A percentile compares a stretch with the other conserved stretches of the same genome.
These are phyloP conservation scores for Debaryomyces tyrocola DNA, from an alignment of 805 yeast genomes.

Conservation along the genomic window DNA sequence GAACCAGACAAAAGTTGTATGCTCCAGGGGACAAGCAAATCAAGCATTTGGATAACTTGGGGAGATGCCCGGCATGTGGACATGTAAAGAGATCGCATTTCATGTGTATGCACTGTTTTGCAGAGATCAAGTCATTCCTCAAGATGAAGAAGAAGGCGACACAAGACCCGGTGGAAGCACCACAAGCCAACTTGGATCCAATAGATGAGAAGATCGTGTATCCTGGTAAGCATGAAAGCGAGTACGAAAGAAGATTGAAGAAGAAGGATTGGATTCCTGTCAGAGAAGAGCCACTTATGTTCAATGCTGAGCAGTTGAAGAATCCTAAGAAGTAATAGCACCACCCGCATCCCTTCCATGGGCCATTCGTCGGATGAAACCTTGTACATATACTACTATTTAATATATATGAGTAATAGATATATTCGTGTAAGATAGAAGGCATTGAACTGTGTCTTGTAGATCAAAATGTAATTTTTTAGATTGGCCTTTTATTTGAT, in stretches of 20 bases:
- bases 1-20: constrained; percentile 78
- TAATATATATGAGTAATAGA: neutral
- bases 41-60: constrained; percentile 71
- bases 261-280: constrained; percentile 46
- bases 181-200: constrained; percentile 51
- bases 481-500: too few relatives aligned
- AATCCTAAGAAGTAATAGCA: constrained; percentile 11
- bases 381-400: neutral
- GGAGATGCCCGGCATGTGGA: constrained; percentile 95
- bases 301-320: constrained; percentile 22
- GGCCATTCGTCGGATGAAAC: neutral
- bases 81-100: constrained; percentile 86
- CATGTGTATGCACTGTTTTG: constrained; percentile 89
- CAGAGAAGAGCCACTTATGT: constrained; percentile 43
- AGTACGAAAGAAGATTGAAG: constrained; percentile 28
- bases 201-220: constrained; percentile 65
- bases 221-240: constrained; percentile 63
- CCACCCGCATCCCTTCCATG: too few relatives aligned
- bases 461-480: too few relatives aligned
- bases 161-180: constrained; percentile 25
- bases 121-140: constrained; percentile 77
- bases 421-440: neutral
- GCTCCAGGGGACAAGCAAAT: constrained; percentile 83
- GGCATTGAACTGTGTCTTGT: neutral
- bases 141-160: constrained; percentile 42